Base-by-base conservation (phyloP, 139 green algal genomes). In the Closterium sp. region DNA sequence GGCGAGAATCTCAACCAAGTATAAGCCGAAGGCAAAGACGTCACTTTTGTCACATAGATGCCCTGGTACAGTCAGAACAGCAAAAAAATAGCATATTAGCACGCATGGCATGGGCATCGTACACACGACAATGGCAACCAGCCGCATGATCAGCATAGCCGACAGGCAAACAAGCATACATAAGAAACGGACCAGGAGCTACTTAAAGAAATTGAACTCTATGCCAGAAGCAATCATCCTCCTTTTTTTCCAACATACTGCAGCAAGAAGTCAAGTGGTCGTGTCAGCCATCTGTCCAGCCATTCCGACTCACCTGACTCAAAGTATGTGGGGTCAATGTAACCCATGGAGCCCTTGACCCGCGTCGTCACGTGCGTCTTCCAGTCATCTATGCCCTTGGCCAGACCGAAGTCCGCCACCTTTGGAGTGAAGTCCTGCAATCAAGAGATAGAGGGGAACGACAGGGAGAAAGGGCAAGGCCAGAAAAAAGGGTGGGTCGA, bases 321-420 rank as follows among this genome's bases (percentile, higher is more conserved):
- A 86, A 86, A 86, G 83, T 86, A 86, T 2, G 30, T 33, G n/a
- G 83, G 83, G 25, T 86, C 83, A 32, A 88, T 32, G 85, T 88
- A 88, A n/a, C 85, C 85, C 25, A 36, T 30, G 31, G 85, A 69
- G 31, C 85, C 85, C 85, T 64, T 88, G 31, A 88, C 85, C 28
- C 85, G 30, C 30, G 85, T 88, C 7, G 31, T 88, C 16, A 88
- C 85, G 30, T 88, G 85, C 85, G 85, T 88, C 21, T 69, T 31
- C 30, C 30, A 69, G 85, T 88, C 85, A 16, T 88, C 85, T 43
- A 55, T 55, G 8, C 25, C 33, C 31, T 33, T 34, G 30, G 32
- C 85, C 33, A 88, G 85, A 32, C 85, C 85, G 64, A 88, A 88
- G 8, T 88, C 85, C n/a, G 85, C 85, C 85, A 88, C 31, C 8